Conservation (phyloP, 2,329 filamentous ascomycete genomes). For the Colletotrichum sansevieriae region DNA sequence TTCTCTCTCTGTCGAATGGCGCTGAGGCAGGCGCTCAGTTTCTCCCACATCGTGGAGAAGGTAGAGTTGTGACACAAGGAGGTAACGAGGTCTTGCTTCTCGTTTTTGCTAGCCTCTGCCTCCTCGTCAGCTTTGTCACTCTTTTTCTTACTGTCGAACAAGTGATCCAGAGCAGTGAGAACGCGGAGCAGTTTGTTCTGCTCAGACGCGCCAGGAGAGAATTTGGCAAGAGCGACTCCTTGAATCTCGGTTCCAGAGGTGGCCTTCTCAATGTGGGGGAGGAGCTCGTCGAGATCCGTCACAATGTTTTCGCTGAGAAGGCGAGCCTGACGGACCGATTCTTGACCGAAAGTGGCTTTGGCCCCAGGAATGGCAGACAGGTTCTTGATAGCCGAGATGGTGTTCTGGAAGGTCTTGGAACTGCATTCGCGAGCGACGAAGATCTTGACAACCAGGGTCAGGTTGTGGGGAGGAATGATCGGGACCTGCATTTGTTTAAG, state of each 20-base stretch:
- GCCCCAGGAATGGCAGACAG: slow-evolving; percentile 92
- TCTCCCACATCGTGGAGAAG: slow-evolving; percentile 92
- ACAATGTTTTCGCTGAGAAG: slow-evolving; percentile 87
- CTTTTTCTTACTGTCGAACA: slow-evolving; percentile 87
- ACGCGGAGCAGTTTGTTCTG: slow-evolving; percentile 96
- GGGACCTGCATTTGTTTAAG: slow-evolving; percentile 79
- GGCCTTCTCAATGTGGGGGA: slow-evolving; percentile 88
- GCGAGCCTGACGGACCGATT: slow-evolving; percentile 90
- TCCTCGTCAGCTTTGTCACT: slow-evolving; percentile 57
- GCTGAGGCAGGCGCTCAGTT: slow-evolving; percentile 87
- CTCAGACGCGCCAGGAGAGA: slow-evolving; percentile 94
- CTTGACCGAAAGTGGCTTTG: slow-evolving; percentile 90
- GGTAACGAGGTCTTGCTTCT: slow-evolving; percentile 87
- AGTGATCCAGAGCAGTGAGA: slow-evolving; percentile 92
- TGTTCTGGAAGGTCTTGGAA: slow-evolving; percentile 98
- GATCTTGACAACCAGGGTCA: slow-evolving; percentile 95
- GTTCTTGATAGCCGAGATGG: slow-evolving; percentile 98
- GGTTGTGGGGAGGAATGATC: slow-evolving; percentile 87
- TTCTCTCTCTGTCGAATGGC: slow-evolving; percentile 93
- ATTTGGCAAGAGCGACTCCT: slow-evolving; percentile 92
- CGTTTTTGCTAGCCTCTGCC: slow-evolving; percentile 65
- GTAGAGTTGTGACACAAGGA: slow-evolving; percentile 91
- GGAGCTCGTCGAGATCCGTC: slow-evolving; percentile 84
- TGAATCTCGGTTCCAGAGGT: slow-evolving; percentile 94
- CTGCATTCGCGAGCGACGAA: slow-evolving; percentile 96